A percentile compares a stretch with the other conserved stretches of the same genome.
These are phyloP conservation scores for Xylaria venustula DNA, from an alignment of 495 filamentous ascomycete genomes.

Conservation along the genomic window DNA sequence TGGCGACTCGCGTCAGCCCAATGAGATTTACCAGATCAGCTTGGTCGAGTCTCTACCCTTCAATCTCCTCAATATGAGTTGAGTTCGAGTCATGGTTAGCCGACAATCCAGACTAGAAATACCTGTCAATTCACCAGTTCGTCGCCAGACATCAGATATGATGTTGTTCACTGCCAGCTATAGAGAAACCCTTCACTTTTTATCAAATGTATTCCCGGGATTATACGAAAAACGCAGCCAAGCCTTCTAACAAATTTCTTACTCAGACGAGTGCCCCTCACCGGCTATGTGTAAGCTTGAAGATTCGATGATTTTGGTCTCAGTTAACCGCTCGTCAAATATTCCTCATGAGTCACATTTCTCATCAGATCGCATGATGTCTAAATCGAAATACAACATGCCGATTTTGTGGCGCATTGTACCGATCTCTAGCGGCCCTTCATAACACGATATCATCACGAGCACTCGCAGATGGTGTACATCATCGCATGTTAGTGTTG, in stretches of 20 bases:
- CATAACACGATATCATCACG: background rate
- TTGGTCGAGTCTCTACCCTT: background rate
- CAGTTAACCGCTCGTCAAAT: background rate
- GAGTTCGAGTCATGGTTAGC: background rate
- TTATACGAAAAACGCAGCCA: background rate
- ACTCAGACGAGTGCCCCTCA: background rate
- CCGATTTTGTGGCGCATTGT: slow-evolving; percentile 3
- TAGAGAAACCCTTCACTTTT: background rate
- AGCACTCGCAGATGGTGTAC: background rate
- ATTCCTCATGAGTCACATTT: background rate
- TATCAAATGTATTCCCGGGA: background rate
- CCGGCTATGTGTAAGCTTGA: background rate
- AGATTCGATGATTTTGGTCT: background rate
- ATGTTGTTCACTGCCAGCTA: background rate
- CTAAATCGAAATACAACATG: background rate
- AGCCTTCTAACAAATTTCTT: background rate
- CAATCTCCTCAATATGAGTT: slow-evolving; percentile 15
- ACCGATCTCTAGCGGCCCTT: background rate
- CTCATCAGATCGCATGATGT: background rate
- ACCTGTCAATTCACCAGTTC: background rate
- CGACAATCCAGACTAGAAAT: too few species aligned
- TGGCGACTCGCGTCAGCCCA: slow-evolving; percentile 8
- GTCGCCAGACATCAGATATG: background rate
- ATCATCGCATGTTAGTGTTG: too few species aligned
- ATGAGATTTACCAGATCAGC: background rate